Conservation (phyloP, 495 filamentous ascomycete species). For the Margaritispora aquatica region DNA sequence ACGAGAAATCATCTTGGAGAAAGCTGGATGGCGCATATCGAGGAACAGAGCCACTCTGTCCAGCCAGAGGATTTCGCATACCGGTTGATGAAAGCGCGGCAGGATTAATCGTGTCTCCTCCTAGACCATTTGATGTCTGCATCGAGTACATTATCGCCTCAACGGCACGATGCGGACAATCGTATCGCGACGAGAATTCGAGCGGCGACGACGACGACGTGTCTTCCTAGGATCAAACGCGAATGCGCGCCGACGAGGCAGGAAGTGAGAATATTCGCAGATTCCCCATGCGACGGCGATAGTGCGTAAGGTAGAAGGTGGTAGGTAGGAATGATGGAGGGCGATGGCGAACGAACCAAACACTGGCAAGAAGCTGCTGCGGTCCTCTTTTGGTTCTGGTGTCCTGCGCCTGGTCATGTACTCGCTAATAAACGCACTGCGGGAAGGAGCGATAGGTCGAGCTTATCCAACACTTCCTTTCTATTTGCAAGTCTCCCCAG, state of each 20-base stretch:
- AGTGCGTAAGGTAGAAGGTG: background rate
- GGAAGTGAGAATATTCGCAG: background rate
- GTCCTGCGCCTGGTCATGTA: background rate
- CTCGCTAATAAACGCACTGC: background rate
- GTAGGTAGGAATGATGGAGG: background rate
- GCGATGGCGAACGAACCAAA: background rate
- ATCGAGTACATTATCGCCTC: slow-evolving; percentile 52
- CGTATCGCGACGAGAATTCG: slow-evolving; percentile 7
- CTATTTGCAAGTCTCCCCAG: too few species aligned
- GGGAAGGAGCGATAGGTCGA: background rate
- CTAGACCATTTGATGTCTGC: slow-evolving; percentile 50
- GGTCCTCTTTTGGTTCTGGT: too few species aligned
- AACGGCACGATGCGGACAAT: slow-evolving; percentile 16
- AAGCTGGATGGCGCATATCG: background rate
- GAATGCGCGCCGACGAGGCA: slow-evolving; percentile 16
- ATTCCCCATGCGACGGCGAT: slow-evolving; percentile 5
- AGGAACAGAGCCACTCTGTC: background rate
- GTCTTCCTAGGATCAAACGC: slow-evolving; percentile 10
- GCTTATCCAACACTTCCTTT: too few species aligned
- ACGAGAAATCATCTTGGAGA: background rate
- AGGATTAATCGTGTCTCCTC: slow-evolving; percentile 72
- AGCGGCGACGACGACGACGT: slow-evolving; percentile 2
- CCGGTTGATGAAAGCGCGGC: slow-evolving; percentile 44
- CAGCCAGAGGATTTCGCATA: slow-evolving; percentile 10
- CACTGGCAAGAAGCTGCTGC: background rate